Conservation (phyloP, 306 rosid species). For the Lathyrus aphaca region DNA sequence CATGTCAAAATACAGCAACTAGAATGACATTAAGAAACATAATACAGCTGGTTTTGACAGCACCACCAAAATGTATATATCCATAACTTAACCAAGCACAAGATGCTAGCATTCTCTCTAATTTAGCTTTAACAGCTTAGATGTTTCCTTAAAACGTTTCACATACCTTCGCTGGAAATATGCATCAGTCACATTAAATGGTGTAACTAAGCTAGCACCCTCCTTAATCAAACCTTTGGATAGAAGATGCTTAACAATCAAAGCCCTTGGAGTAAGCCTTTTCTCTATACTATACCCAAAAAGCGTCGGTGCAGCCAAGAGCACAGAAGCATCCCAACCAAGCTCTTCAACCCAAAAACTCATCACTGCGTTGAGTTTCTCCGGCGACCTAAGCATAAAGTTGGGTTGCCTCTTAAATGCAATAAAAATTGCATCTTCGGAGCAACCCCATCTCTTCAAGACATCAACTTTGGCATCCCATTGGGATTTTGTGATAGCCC, state of each 20-base stretch:
- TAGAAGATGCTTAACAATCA: slow-evolving; percentile 37
- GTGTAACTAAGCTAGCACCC: slow-evolving; percentile 10
- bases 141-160: slow-evolving; percentile 7
- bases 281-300: slow-evolving; percentile 49
- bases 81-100: not conserved
- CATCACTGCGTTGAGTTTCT: slow-evolving; percentile 52
- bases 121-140: slow-evolving; percentile 34
- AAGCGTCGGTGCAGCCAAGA: not conserved
- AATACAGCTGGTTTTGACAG: not conserved
- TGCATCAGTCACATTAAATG: slow-evolving; percentile 14
- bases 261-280: slow-evolving; percentile 51
- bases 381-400: slow-evolving; percentile 43
- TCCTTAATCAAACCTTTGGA: slow-evolving; percentile 37
- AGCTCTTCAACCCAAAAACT: slow-evolving; percentile 45
- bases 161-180: slow-evolving; percentile 43
- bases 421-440: slow-evolving; percentile 41
- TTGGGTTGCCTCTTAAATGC: slow-evolving; percentile 47
- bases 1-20: not conserved
- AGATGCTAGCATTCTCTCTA: slow-evolving; percentile 4
- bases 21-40: slow-evolving; percentile 23
- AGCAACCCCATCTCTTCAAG: slow-evolving; percentile 62
- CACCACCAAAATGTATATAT: not conserved
- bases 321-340: slow-evolving; percentile 40
- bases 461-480: slow-evolving; percentile 53
- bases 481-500: not conserved